Evolutionary conservation across 2,329 filamentous ascomycete species (phyloP).

Genomic region (Phyllosticta citribraziliensis): DNA sequence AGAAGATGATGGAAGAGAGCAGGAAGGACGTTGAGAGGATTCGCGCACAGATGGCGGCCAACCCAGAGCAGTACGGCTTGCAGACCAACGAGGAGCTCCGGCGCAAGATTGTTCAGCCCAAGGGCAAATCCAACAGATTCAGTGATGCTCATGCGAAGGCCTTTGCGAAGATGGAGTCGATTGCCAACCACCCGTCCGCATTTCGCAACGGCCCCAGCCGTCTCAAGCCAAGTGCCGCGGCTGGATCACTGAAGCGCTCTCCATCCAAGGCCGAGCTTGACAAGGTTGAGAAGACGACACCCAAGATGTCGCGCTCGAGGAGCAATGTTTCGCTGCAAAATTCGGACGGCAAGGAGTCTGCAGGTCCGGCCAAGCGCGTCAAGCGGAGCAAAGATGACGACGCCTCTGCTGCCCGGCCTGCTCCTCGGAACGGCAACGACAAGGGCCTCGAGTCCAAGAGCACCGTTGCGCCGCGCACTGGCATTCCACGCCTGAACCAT

Average conservation of each 20-base stretch:
- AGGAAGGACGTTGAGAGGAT: conserved; percentile 62
- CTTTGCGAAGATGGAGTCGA: conserved; percentile 98
- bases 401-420: conserved; percentile 54
- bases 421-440: conserved; percentile 22
- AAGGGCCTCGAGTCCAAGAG: conserved; percentile 39
- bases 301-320: conserved; percentile 29
- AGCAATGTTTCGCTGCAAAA: conserved; percentile 18
- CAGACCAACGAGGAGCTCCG: conserved; percentile 33
- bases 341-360: conserved; percentile 22
- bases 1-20: conserved; percentile 54
- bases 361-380: conserved; percentile 53
- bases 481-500: conserved; percentile 34
- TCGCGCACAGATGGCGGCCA: conserved; percentile 56
- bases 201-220: conserved; percentile 53
- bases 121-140: conserved; percentile 67
- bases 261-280: conserved; percentile 55
- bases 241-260: conserved; percentile 26
- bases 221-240: conserved; percentile 35
- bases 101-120: conserved; percentile 71
- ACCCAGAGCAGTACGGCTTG: conserved; percentile 35
- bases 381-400: conserved; percentile 61
- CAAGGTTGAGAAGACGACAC: conserved; percentile 41
- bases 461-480: conserved; percentile 30
- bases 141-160: conserved; percentile 78
- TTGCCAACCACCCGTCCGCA: conserved; percentile 73